Conservation (phyloP, 805 yeast genomes). For the Zygosaccharomyces pseudorouxii region DNA sequence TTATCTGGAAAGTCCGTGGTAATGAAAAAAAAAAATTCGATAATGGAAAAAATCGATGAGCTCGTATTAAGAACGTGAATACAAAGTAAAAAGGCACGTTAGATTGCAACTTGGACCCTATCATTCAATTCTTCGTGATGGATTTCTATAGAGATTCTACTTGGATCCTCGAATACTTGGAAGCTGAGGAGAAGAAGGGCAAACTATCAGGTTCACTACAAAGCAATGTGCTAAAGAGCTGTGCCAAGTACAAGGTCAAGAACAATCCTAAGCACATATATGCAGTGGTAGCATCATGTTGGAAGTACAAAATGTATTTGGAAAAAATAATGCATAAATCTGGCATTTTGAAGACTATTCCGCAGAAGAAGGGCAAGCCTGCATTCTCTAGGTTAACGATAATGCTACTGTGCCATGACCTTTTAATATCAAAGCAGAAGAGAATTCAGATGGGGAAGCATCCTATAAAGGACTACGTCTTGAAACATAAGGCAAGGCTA, state of each 20-base stretch:
- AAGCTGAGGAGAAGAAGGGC: slow-evolving; percentile 30
- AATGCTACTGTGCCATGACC: slow-evolving; percentile 71
- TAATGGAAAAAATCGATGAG: slow-evolving; percentile 2
- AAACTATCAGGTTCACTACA: slow-evolving; percentile 49
- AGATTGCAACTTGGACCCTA: neutral
- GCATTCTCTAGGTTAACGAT: slow-evolving; percentile 38
- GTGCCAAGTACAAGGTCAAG: slow-evolving; percentile 45
- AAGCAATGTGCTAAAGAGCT: slow-evolving; percentile 46
- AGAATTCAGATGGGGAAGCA: slow-evolving; percentile 87
- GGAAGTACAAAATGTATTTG: slow-evolving; percentile 65
- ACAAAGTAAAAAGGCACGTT: neutral
- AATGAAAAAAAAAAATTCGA: neutral
- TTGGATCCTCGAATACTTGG: slow-evolving; percentile 35
- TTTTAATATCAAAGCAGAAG: slow-evolving; percentile 67
- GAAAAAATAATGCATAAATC: slow-evolving; percentile 60
- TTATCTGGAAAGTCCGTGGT: neutral
- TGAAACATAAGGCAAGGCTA: slow-evolving; percentile 74
- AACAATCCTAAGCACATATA: slow-evolving; percentile 78
- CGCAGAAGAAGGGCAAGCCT: slow-evolving; percentile 45
- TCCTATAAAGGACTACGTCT: slow-evolving; percentile 74
- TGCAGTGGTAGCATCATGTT: slow-evolving; percentile 77
- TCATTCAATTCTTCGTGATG: slow-evolving; percentile 15
- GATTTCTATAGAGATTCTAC: slow-evolving; percentile 40
- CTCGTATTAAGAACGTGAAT: neutral
- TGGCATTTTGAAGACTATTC: slow-evolving; percentile 48